Base-by-base conservation (phyloP, 768 basidiomycete genomes). In the Mrakia gelida region DNA sequence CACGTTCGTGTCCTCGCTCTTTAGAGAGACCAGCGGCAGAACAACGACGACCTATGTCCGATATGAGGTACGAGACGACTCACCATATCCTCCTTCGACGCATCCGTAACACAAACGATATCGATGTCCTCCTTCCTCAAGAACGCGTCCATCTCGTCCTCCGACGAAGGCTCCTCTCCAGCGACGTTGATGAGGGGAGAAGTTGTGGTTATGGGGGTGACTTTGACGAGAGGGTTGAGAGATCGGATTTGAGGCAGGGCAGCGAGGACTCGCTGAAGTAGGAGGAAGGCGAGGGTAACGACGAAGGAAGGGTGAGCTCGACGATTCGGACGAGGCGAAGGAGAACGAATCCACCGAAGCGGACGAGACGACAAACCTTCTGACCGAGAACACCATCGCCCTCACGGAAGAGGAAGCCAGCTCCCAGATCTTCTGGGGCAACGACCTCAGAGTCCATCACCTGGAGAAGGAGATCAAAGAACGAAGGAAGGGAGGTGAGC, bases 361-460 rank as follows among this genome's bases (percentile, higher is more conserved):
- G 38, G 15, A 30, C 65, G 6, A n/a, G 34, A 8, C 7, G 11
- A 11, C 85, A 79, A 78, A 95, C 96, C 87, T 92, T 92, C 85
- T 89, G 88, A 74, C 95, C 95, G 61, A 98, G 90, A 9, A 83
- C 84, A 3, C 83, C 83, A 83, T 98, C 95, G 80, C 91, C 91
- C 81, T 97, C 94, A 83, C 95, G 87, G 86, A 92, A 95, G 85
- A 98, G 91, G 87, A 98, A 97, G 21, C 94, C 93, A 6, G 91
- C 89, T 18, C 94, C 94, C 49, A 98, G 88, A 85, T 98, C 97
- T 83, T 93, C 91, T 83, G 91, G 90, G 28, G 86, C 82, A 49
- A 99, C 92, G 18, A 88, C 86, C 80, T 89, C 90, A 30, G 87
- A 86, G 85, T 99, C 97, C 81, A 93, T 88, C 59, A 98, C 75